phyloP scores from a whole-genome alignment of 2,329 filamentous ascomycete genomes.

The Zymoseptoria tritici region DNA sequence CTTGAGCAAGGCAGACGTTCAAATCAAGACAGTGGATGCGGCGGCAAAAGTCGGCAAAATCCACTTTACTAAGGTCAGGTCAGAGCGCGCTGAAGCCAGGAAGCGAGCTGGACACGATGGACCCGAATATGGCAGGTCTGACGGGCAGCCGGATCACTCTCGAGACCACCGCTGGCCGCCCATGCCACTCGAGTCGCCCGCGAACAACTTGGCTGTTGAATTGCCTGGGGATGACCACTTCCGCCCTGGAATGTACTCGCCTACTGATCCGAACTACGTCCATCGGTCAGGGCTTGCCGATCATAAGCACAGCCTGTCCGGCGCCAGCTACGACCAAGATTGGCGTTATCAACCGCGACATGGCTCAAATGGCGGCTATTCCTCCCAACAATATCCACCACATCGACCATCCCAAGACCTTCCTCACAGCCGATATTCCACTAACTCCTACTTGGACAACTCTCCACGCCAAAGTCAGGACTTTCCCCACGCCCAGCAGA shows the following conservation, averaged over 20 bases:
- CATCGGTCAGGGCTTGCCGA: conserved; percentile 44
- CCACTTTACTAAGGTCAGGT: conserved; percentile 63
- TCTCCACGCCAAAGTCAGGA: conserved; percentile 18
- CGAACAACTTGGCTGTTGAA: conserved; percentile 19
- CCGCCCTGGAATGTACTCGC: conserved; percentile 38
- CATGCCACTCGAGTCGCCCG: not conserved
- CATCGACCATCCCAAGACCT: conserved; percentile 36
- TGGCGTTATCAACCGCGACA: conserved; percentile 49
- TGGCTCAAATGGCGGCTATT: conserved; percentile 16
- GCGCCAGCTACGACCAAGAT: conserved; percentile 43
- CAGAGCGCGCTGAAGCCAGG: conserved; percentile 44
- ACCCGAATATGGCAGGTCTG: conserved; percentile 11
- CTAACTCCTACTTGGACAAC: not conserved
- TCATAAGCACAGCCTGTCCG: conserved; percentile 59
- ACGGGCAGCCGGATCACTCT: conserved; percentile 13
- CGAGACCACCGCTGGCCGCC: conserved; percentile 4
- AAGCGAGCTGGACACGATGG: conserved; percentile 24
- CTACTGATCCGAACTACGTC: not conserved
- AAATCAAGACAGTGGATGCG: conserved; percentile 67
- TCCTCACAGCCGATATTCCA: conserved; percentile 30
- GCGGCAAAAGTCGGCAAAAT: conserved; percentile 79
- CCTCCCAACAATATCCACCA: conserved; percentile 9
- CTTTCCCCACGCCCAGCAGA: conserved; percentile 2
- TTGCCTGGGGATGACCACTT: conserved; percentile 25
- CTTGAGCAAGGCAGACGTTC: conserved; percentile 63